Conservation (phyloP, 2,329 filamentous ascomycete species). For the Arthroderma sp. region DNA sequence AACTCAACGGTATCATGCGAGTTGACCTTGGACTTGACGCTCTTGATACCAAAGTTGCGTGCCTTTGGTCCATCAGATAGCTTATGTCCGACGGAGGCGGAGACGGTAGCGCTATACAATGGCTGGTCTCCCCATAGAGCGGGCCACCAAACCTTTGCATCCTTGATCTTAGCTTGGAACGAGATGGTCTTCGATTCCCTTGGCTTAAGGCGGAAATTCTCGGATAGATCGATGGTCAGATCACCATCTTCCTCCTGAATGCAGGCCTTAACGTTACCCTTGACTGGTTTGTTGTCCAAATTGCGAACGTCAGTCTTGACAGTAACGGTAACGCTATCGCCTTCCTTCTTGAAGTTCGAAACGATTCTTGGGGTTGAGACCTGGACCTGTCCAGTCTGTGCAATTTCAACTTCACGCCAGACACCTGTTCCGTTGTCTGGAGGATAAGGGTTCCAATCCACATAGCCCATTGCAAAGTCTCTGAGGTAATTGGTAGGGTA, state of each 20-base stretch:
- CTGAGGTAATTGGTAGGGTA: constrained; percentile 48
- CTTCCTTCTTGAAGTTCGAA: constrained; percentile 29
- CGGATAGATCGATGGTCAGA: constrained; percentile 15
- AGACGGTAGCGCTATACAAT: constrained; percentile 18
- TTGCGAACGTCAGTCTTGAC: constrained; percentile 28
- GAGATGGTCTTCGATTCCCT: constrained; percentile 27
- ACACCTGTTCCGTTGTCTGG: constrained; percentile 51
- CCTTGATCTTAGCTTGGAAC: constrained; percentile 17
- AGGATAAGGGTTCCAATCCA: constrained; percentile 51
- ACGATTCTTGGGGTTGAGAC: constrained; percentile 33
- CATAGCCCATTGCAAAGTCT: constrained; percentile 47
- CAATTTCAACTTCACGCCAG: constrained; percentile 47
- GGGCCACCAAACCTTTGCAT: constrained; percentile 5
- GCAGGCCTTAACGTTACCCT: constrained; percentile 14
- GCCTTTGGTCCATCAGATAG: constrained; percentile 24
- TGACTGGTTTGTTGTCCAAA: constrained; percentile 13
- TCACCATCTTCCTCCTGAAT: constrained; percentile 11
- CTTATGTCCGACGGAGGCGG: constrained; percentile 12
- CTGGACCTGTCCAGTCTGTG: constrained; percentile 40
- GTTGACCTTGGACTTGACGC: constrained; percentile 41
- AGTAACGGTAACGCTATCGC: constrained; percentile 27
- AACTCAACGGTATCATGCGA: constrained; percentile 43
- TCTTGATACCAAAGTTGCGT: constrained; percentile 40
- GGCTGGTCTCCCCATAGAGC: constrained; percentile 3
- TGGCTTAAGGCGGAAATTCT: constrained; percentile 27